Evolutionary conservation across 2,329 filamentous ascomycete species (phyloP).

Genomic region (Hymenoscyphus infarciens): DNA sequence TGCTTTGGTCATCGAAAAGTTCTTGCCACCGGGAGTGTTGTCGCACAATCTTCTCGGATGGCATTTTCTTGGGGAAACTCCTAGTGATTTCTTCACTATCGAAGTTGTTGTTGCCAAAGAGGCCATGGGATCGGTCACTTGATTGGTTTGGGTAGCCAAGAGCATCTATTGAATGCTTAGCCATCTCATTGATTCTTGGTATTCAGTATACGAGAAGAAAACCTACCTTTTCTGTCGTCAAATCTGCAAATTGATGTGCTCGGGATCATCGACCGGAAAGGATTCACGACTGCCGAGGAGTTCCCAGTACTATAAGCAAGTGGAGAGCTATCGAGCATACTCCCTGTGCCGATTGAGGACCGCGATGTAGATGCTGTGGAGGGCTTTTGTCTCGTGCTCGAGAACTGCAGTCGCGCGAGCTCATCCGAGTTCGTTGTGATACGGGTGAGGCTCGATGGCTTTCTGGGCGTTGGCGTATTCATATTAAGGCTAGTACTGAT

Average conservation of each 20-base stretch:
- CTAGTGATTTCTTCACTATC: neutral
- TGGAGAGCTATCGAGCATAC: neutral
- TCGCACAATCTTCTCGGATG: neutral
- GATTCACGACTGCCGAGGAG: neutral
- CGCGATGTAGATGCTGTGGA: neutral
- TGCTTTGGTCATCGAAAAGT: neutral
- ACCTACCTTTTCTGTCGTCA: neutral
- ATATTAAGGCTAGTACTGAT: neutral
- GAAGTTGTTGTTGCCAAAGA: neutral
- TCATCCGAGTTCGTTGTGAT: neutral
- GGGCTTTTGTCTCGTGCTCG: neutral
- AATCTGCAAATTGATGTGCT: neutral
- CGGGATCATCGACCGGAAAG: too few species aligned
- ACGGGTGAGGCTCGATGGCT: neutral
- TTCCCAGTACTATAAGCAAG: neutral
- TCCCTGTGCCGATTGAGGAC: neutral
- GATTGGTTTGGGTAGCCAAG: neutral
- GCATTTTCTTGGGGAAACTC: neutral
- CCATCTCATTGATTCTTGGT: neutral
- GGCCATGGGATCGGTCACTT: neutral
- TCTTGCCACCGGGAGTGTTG: neutral
- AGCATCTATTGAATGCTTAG: neutral
- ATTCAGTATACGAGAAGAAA: neutral
- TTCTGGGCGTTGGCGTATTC: neutral
- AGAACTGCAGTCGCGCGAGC: neutral